Evolutionary conservation across 1,284 basidiomycete genomes (phyloP), one percentile per base, ranked within the genome.

Genomic region (Ceratobasidium papillatum): DNA sequence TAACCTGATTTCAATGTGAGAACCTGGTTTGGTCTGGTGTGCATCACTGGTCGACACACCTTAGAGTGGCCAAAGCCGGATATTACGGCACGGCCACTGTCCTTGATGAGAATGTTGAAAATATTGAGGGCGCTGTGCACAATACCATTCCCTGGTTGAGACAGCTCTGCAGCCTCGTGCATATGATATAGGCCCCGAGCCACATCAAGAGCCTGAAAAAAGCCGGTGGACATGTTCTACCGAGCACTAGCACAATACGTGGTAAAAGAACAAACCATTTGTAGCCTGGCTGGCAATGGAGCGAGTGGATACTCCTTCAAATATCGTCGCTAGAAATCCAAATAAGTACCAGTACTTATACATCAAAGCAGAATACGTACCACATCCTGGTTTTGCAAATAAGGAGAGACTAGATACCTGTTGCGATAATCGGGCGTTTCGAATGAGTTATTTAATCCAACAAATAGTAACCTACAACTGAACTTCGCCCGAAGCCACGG

Each of bases 51-150:
- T 14, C 22, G n/a, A 12, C 63, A 17, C 25, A 72, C 68, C 68
- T 72, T 61, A 1, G 68, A 22, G n/a, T 61, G 68, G 8, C 68
- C 68, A 25, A 72, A 72, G 8, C 68, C 68, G 36, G 68, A 72
- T 34, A 72, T 72, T 1, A 72, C 68, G 1, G 56, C 56, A 2
- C 56, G 54, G 12, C 68, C 68, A 19, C 56, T 72, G 22, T 72
- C 68, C 34, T 72, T 72, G 17, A 72, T 43, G 2, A 61, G 43
- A 12, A 72, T 32, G 27, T 72, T 72, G 41, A 36, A 72, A n/a
- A 51, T 59, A 32, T 72, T 61, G 1, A 72, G 54, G 1, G 68
- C 54, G 27, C 68, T 59, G 27, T 72, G 68, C 3, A 72, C 68
- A 11, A 72, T n/a, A 14, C 56, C 68, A 45, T 43, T 3, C 11